Conservation (phyloP, 768 basidiomycete species). For the Kwoniella sp. region DNA sequence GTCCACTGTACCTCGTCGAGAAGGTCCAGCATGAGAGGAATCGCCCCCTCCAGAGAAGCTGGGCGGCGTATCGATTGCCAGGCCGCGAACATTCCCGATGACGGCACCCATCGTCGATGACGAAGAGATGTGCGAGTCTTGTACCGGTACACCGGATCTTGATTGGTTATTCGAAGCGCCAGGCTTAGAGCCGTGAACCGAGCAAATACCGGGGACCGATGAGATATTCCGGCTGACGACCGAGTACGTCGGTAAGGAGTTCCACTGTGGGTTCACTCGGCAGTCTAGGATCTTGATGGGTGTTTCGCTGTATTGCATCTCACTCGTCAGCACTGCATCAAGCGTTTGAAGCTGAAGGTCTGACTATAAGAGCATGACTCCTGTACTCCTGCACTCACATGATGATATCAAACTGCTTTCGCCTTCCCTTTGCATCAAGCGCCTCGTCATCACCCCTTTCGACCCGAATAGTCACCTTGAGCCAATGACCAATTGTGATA, state of each 20-base stretch:
- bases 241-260: conserved; percentile 74
- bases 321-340: conserved; percentile 11
- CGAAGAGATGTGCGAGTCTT: background rate
- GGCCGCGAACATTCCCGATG: background rate
- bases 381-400: conserved; percentile 58
- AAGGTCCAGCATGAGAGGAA: background rate
- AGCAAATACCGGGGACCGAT: conserved; percentile 32
- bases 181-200: conserved; percentile 50
- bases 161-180: background rate
- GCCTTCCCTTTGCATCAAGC: conserved; percentile 68
- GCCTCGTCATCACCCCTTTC: conserved; percentile 73
- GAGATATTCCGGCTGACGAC: conserved; percentile 26
- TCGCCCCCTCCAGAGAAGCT: background rate
- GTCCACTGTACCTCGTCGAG: conserved; percentile 13
- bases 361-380: background rate
- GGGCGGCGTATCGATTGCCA: background rate
- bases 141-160: background rate
- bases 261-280: conserved; percentile 78
- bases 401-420: conserved; percentile 83
- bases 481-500: conserved; percentile 69
- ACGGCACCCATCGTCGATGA: background rate
- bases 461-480: conserved; percentile 81
- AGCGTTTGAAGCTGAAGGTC: background rate
- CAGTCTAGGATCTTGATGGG: conserved; percentile 87
- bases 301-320: conserved; percentile 57